These are phyloP conservation scores for Pythium aquatile DNA, from an alignment of 352 stramenopile genomes.

Conservation along the genomic window DNA sequence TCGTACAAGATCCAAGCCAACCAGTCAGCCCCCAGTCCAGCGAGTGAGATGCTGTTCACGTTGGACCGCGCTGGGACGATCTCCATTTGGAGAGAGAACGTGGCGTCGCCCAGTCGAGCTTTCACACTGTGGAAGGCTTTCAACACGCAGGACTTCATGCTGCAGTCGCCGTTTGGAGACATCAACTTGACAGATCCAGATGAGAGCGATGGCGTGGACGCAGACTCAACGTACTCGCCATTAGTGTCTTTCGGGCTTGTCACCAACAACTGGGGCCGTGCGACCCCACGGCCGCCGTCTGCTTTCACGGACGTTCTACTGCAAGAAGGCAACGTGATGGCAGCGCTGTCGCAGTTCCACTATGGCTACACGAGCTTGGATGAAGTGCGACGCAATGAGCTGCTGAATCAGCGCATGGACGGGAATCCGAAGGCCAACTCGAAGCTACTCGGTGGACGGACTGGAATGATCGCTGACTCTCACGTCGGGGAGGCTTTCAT, in stretches of 20 bases:
- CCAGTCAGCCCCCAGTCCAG: slow-evolving; percentile 11
- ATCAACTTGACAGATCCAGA: not conserved
- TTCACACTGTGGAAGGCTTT: slow-evolving; percentile 78
- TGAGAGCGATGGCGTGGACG: not conserved
- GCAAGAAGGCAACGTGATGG: slow-evolving; percentile 66
- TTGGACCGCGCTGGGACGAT: slow-evolving; percentile 62
- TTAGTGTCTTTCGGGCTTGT: slow-evolving; percentile 36
- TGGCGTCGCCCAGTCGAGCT: slow-evolving; percentile 35
- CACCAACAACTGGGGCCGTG: slow-evolving; percentile 29
- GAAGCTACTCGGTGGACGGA: slow-evolving; percentile 58
- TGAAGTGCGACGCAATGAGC: slow-evolving; percentile 50
- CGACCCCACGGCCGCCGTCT: slow-evolving; percentile 8
- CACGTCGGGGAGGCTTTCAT: slow-evolving; percentile 66
- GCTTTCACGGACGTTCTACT: slow-evolving; percentile 54
- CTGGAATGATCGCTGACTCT: slow-evolving; percentile 53
- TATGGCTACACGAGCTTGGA: slow-evolving; percentile 62
- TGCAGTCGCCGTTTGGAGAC: slow-evolving; percentile 8
- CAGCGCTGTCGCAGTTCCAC: slow-evolving; percentile 68
- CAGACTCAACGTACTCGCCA: not conserved
- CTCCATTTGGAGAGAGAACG: slow-evolving; percentile 77
- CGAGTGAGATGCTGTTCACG: slow-evolving; percentile 73
- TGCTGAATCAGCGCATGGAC: slow-evolving; percentile 70
- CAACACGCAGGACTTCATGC: slow-evolving; percentile 37
- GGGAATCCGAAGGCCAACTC: slow-evolving; percentile 55
- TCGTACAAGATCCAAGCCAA: slow-evolving; percentile 40